Percentiles rank a stretch among this genome's conserved stretches.
Conservation (phyloP, 2,329 filamentous ascomycete genomes). For the Penicillium sp. region DNA sequence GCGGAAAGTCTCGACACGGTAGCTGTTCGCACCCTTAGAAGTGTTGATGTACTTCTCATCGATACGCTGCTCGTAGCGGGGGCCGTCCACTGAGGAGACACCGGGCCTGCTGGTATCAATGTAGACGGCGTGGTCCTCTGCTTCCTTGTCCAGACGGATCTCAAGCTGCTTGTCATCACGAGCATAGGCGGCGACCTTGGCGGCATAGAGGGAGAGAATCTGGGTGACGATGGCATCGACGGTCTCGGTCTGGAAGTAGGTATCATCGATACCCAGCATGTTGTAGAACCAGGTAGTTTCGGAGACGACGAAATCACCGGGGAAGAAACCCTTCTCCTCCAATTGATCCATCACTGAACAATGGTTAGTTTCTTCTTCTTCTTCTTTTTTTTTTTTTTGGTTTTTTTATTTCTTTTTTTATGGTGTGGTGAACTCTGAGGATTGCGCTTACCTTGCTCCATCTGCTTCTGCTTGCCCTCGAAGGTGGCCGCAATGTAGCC, state of each 20-base stretch:
- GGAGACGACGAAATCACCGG: constrained; percentile 73
- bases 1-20: constrained; percentile 96
- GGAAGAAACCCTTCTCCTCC: constrained; percentile 79
- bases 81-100: constrained; percentile 70
- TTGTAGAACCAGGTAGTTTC: constrained; percentile 98
- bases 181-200: constrained; percentile 91
- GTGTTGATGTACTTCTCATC: constrained; percentile 94
- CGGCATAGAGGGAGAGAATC: constrained; percentile 93
- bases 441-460: constrained; percentile 65
- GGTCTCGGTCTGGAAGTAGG: constrained; percentile 91
- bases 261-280: constrained; percentile 95
- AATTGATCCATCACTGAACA: constrained; percentile 74
- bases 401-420: too few species aligned
- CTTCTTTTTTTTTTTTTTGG: too few species aligned
- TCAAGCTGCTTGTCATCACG: constrained; percentile 92
- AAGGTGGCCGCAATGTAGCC: constrained; percentile 96
- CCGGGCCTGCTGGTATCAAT: constrained; percentile 96
- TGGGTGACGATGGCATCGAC: constrained; percentile 87
- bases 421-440: neutral
- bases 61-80: constrained; percentile 89
- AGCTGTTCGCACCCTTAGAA: constrained; percentile 68
- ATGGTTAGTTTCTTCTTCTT: neutral
- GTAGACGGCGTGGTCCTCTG: constrained; percentile 91
- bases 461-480: constrained; percentile 87
- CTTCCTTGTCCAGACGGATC: constrained; percentile 94